These are phyloP conservation scores for Graphiopsis chlorocephala DNA, from an alignment of 2,329 filamentous ascomycete species.

Conservation along the genomic window DNA sequence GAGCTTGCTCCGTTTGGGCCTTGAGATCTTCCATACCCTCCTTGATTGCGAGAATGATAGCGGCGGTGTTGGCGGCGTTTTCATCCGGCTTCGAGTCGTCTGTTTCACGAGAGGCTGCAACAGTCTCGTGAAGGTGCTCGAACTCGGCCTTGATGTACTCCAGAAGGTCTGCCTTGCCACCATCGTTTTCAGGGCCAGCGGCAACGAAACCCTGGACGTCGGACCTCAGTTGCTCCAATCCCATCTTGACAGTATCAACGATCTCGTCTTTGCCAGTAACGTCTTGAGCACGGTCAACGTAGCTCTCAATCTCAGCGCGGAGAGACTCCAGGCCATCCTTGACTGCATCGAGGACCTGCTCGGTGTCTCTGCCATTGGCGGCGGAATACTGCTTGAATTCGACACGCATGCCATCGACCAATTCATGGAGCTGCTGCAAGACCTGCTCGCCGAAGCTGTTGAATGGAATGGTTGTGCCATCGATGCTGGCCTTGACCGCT, in stretches of 20 bases:
- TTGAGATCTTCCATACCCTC: slow-evolving; percentile 34
- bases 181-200: slow-evolving; percentile 43
- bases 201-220: slow-evolving; percentile 56
- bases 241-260: slow-evolving; percentile 63
- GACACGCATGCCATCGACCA: slow-evolving; percentile 60
- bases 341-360: slow-evolving; percentile 83
- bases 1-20: slow-evolving; percentile 18
- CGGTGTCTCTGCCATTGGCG: slow-evolving; percentile 75
- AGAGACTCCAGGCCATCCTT: slow-evolving; percentile 84
- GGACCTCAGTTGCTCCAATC: slow-evolving; percentile 62
- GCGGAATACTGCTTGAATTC: slow-evolving; percentile 77
- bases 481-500: slow-evolving; percentile 56
- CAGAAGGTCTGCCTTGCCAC: slow-evolving; percentile 46
- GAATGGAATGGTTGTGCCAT: slow-evolving; percentile 51
- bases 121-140: slow-evolving; percentile 58
- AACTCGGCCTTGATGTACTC: slow-evolving; percentile 56
- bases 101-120: slow-evolving; percentile 39
- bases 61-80: slow-evolving; percentile 25
- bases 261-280: slow-evolving; percentile 73
- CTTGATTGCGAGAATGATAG: slow-evolving; percentile 32
- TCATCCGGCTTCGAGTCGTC: slow-evolving; percentile 19
- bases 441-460: slow-evolving; percentile 58
- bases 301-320: slow-evolving; percentile 74
- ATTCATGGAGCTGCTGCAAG: slow-evolving; percentile 57
- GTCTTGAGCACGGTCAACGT: slow-evolving; percentile 70